Evolutionary conservation across 2,329 filamentous ascomycete species (phyloP).

Genomic region (Graphilbum fragrans): DNA sequence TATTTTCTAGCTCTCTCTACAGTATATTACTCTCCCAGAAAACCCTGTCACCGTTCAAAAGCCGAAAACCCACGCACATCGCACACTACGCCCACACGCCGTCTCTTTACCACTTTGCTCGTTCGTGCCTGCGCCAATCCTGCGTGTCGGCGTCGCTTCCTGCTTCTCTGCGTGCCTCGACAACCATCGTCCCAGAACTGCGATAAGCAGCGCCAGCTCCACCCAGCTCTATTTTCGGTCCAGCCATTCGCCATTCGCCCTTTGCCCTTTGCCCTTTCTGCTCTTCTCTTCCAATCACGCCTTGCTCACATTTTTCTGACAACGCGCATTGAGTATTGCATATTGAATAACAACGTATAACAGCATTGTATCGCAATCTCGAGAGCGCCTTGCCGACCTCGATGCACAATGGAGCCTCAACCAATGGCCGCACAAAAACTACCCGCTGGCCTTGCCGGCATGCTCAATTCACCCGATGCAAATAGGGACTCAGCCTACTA

Average conservation of each 20-base stretch:
- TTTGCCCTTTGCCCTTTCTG: background rate
- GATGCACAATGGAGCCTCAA: slow-evolving; percentile 23
- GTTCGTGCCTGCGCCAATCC: too few species aligned
- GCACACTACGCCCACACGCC: too few species aligned
- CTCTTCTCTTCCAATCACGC: background rate
- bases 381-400: background rate
- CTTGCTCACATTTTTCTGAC: background rate
- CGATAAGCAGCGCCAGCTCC: background rate
- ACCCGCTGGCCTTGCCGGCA: slow-evolving; percentile 35
- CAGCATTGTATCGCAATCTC: background rate
- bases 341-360: background rate
- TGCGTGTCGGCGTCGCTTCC: too few species aligned
- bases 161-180: too few species aligned
- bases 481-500: slow-evolving; percentile 41
- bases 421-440: slow-evolving; percentile 29
- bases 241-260: background rate
- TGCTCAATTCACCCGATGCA: slow-evolving; percentile 37
- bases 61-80: too few species aligned
- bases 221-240: background rate
- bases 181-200: background rate
- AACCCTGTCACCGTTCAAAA: too few species aligned
- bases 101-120: too few species aligned
- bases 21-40: too few species aligned
- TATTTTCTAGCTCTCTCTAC: background rate
- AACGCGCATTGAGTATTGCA: too few species aligned